Evolutionary conservation across 805 yeast species (phyloP), one percentile per base, ranked within the genome.

Genomic region (Zygosaccharomyces lentus): DNA sequence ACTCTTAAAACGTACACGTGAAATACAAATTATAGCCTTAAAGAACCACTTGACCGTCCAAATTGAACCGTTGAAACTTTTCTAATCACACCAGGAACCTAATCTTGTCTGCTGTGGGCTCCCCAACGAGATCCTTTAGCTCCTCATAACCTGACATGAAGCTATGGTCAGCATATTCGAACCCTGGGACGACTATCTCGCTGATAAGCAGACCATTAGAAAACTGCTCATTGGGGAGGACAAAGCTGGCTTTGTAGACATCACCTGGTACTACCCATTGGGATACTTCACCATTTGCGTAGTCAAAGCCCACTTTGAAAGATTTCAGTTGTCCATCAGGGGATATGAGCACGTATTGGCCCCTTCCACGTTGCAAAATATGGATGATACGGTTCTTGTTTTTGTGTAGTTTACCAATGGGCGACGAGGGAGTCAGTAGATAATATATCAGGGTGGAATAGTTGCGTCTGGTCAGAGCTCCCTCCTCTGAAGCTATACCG

Each of bases 211-310:
- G 52, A 36, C 76, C 78, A 26, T 70, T 63, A 15, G 55, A 54
- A 25, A 64, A 55, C 30, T 62, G 72, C 6, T 54, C 63, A 34
- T 66, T 56, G n/a, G 77, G 75, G 3, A 71, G 35, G 19, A 76
- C 45, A 54, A 75, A 78, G 40, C 80, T 74, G 4, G 82, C 81
- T 56, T 78, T 78, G 64, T 74, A 78, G 15, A 73, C 76, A 9
- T 75, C 81, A 1, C 81, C 80, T 9, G 80, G 81, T n/a, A 78
- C 82, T 5, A 78, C 81, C 82, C 82, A 78, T 57, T 78, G 84
- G 35, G 75, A 66, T 4, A 73, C 65, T 56, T 77, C 81, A 6
- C 80, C 80, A 9, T 61, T 61, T 0, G 61, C 58, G 29, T 68
- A 61, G 50, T 76, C 69, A 50, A 76, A 76, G 0, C 83, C 84